These are phyloP conservation scores for Baudoinia panamericana DNA, from an alignment of 495 filamentous ascomycete species.

Conservation along the genomic window DNA sequence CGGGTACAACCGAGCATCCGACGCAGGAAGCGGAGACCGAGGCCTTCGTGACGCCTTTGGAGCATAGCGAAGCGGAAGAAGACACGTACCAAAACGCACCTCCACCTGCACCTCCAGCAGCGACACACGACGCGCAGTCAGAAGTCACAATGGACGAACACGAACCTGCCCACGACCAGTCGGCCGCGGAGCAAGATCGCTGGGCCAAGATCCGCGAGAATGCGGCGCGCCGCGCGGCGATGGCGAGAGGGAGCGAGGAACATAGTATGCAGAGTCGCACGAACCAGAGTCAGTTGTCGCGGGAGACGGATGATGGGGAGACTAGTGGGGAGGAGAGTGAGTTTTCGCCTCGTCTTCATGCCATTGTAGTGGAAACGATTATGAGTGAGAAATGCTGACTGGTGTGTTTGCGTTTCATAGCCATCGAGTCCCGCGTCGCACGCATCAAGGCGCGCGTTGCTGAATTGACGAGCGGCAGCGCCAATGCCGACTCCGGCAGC, in stretches of 20 bases:
- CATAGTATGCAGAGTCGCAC: constrained; percentile 37
- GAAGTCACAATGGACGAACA: constrained; percentile 22
- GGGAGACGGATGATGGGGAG: constrained; percentile 59
- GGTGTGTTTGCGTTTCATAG: constrained; percentile 30
- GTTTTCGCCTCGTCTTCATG: constrained; percentile 31
- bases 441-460: constrained; percentile 96
- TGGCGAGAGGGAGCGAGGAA: constrained; percentile 51
- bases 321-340: constrained; percentile 94
- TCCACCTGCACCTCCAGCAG: not conserved
- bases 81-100: no score
- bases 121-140: constrained; percentile 9
- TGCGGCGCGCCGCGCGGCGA: constrained; percentile 60
- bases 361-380: not conserved
- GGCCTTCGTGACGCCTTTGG: constrained; percentile 11
- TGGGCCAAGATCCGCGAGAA: constrained; percentile 96
- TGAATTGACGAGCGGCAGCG: constrained; percentile 77
- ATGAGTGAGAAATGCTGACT: constrained; percentile 2
- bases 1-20: not conserved
- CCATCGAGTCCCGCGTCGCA: constrained; percentile 89
- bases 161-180: constrained; percentile 26
- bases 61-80: constrained; percentile 4
- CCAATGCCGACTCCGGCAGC: no score
- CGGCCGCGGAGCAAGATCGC: constrained; percentile 43
- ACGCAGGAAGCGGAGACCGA: constrained; percentile 2
- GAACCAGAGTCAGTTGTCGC: constrained; percentile 37